phyloP scores from a whole-genome alignment of 331 rosid species.

The Quercus lobata region DNA sequence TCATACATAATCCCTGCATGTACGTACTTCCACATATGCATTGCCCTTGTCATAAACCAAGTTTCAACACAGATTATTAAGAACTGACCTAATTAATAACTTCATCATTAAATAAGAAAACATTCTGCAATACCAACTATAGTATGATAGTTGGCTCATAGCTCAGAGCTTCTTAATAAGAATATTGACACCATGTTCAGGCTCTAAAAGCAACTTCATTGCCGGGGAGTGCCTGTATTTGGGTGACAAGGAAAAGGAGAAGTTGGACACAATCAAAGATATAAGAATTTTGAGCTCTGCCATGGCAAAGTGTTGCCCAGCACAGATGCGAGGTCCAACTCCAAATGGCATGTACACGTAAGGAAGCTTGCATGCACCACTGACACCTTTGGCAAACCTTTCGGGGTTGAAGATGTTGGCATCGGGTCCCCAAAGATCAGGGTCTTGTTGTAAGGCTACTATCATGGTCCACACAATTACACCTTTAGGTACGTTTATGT shows the following conservation, averaged over 20 bases:
- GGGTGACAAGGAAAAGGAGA: constrained; percentile 16
- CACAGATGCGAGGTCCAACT: background rate
- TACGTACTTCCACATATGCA: too few species aligned
- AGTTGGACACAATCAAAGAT: background rate
- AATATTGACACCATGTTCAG: background rate
- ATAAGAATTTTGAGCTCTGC: constrained; percentile 4
- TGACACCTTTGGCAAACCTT: constrained; percentile 15
- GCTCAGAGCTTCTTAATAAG: background rate
- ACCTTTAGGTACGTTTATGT: constrained; percentile 10
- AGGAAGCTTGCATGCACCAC: constrained; percentile 4
- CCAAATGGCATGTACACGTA: constrained; percentile 13
- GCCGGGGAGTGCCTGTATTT: constrained; percentile 2
- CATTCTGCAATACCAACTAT: too few species aligned
- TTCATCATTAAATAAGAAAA: background rate
- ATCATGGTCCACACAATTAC: background rate
- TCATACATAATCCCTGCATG: too few species aligned
- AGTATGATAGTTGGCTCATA: background rate
- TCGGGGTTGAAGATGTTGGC: constrained; percentile 9
- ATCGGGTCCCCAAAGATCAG: constrained; percentile 11
- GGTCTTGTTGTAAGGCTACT: background rate
- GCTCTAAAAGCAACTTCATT: background rate
- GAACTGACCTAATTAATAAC: background rate
- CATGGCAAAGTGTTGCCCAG: constrained; percentile 4
- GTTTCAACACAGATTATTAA: background rate
- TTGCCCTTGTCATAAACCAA: too few species aligned